phyloP scores from a whole-genome alignment of 2,329 filamentous ascomycete species.

The Aspergillus sp. region DNA sequence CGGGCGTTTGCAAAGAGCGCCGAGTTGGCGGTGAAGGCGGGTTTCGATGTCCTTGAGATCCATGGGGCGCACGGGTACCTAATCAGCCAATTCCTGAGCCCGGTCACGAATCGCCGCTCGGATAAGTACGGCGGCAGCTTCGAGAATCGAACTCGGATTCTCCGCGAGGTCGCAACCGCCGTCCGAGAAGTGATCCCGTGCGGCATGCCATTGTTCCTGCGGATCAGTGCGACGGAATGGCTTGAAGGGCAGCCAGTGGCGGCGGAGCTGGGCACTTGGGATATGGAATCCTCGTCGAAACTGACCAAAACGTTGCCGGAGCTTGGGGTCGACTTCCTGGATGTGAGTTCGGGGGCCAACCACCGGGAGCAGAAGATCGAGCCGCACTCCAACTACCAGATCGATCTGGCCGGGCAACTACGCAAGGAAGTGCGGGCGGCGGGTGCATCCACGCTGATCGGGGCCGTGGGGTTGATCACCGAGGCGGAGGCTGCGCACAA shows the following conservation, averaged over 20 bases:
- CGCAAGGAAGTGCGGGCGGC: conserved; percentile 29
- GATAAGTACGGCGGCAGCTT: conserved; percentile 44
- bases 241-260: conserved; percentile 41
- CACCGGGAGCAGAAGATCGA: conserved; percentile 37
- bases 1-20: conserved; percentile 50
- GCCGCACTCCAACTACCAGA: conserved; percentile 22
- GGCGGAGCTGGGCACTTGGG: conserved; percentile 27
- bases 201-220: conserved; percentile 59
- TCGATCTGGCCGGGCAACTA: conserved; percentile 39
- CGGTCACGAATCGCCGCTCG: conserved; percentile 57
- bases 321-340: conserved; percentile 36
- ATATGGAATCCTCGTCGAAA: conserved; percentile 28
- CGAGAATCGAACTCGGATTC: conserved; percentile 57
- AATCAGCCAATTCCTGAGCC: conserved; percentile 59
- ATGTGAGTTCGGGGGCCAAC: conserved; percentile 39
- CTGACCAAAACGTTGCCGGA: conserved; percentile 33
- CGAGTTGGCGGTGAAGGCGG: conserved; percentile 53
- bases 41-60: conserved; percentile 69
- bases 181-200: conserved; percentile 54
- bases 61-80: conserved; percentile 74
- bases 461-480: conserved; percentile 46
- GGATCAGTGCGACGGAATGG: conserved; percentile 65
- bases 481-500: conserved; percentile 43
- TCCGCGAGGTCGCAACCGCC: conserved; percentile 55
- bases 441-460: conserved; percentile 37